Evolutionary conservation across 352 stramenopile genomes (phyloP).

Genomic region (Phytopythium vexans): DNA sequence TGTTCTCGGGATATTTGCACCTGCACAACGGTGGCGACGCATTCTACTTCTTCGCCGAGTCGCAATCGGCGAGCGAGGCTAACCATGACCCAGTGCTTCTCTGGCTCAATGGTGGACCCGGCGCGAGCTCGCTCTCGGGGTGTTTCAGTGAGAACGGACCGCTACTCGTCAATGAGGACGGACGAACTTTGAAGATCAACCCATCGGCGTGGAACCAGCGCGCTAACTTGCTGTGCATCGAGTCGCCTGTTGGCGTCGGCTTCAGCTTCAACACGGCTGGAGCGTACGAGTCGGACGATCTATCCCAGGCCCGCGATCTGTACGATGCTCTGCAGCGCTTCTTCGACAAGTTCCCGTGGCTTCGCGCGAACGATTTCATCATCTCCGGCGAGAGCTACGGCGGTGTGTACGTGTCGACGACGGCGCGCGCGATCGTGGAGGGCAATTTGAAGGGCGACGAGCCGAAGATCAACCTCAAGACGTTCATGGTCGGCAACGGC

Average conservation of each 20-base stretch:
- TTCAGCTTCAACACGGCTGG: conserved; percentile 62
- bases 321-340: conserved; percentile 81
- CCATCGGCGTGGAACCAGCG: conserved; percentile 54
- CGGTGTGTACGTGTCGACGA: not conserved
- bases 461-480: not conserved
- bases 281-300: conserved; percentile 74
- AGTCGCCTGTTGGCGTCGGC: conserved; percentile 60
- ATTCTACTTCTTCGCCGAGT: conserved; percentile 69
- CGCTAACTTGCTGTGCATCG: conserved; percentile 55
- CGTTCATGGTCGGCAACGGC: not conserved
- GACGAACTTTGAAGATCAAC: conserved; percentile 40
- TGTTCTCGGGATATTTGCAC: conserved; percentile 58
- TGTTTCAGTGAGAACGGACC: conserved; percentile 72
- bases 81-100: conserved; percentile 50
- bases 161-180: conserved; percentile 57
- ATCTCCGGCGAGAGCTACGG: not conserved
- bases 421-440: not conserved
- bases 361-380: conserved; percentile 50
- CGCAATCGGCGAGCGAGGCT: conserved; percentile 31
- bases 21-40: conserved; percentile 46
- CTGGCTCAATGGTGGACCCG: conserved; percentile 69
- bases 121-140: conserved; percentile 50
- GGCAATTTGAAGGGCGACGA: not conserved
- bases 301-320: conserved; percentile 69
- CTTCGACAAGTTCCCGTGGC: conserved; percentile 83